Conservation (phyloP, 1,139 yeast genomes). For the Geotrichum australiense region DNA sequence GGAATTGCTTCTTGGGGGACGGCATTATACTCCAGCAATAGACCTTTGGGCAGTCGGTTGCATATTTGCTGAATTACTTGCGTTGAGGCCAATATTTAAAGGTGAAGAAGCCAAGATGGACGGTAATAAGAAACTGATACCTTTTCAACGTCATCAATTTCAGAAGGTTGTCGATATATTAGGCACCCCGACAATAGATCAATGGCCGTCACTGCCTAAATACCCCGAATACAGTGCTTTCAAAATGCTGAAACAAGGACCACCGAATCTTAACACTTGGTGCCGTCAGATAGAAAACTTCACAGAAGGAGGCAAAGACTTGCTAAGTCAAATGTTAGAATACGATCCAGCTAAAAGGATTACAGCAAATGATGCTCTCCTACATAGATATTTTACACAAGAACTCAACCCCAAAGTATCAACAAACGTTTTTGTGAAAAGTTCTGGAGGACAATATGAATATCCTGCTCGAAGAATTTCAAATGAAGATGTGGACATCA, state of each 20-base stretch:
- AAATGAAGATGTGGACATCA: slow-evolving; percentile 36
- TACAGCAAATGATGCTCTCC: slow-evolving; percentile 66
- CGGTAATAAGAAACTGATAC: slow-evolving; percentile 72
- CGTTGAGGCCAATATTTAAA: slow-evolving; percentile 86
- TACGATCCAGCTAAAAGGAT: slow-evolving; percentile 81
- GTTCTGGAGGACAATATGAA: slow-evolving; percentile 27
- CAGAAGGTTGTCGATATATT: slow-evolving; percentile 82
- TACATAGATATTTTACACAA: slow-evolving; percentile 62
- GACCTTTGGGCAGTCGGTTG: slow-evolving; percentile 98
- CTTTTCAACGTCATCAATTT: slow-evolving; percentile 88
- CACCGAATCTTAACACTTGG: slow-evolving; percentile 73
- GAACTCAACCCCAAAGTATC: slow-evolving; percentile 54
- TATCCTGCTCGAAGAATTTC: slow-evolving; percentile 39
- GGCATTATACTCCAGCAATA: slow-evolving; percentile 92
- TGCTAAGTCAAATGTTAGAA: slow-evolving; percentile 57
- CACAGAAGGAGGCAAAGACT: slow-evolving; percentile 49
- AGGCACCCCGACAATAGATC: slow-evolving; percentile 71
- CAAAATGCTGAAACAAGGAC: slow-evolving; percentile 56
- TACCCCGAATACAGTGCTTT: slow-evolving; percentile 80
- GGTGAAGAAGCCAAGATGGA: slow-evolving; percentile 96
- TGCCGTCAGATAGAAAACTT: slow-evolving; percentile 49
- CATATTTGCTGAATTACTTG: slow-evolving; percentile 82
- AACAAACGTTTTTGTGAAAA: slow-evolving; percentile 42
- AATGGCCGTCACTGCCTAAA: slow-evolving; percentile 70
- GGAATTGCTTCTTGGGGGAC: slow-evolving; percentile 78